Evolutionary conservation across 108 stramenopile species (phyloP).

Genomic region (Nannochloropsis granulata): DNA sequence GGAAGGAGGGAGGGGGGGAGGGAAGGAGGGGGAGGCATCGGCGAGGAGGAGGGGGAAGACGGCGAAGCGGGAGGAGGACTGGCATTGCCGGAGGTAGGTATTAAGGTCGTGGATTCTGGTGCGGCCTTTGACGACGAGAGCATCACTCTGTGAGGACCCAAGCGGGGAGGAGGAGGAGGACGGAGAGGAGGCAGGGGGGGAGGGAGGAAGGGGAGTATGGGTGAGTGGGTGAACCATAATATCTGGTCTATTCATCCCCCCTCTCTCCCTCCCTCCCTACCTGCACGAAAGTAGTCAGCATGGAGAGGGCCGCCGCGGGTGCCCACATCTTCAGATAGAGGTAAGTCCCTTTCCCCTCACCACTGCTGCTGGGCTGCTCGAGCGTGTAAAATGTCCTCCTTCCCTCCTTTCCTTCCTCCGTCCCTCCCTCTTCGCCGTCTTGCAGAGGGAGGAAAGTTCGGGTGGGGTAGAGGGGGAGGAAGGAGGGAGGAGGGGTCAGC

Average conservation of each 20-base stretch:
- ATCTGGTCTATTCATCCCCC: not conserved
- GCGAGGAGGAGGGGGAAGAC: not conserved
- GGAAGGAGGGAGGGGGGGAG: not conserved
- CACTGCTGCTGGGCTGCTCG: not conserved
- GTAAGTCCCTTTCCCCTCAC: not conserved
- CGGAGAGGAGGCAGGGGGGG: not conserved
- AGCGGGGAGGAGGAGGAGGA: not conserved
- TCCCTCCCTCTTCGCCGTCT: not conserved
- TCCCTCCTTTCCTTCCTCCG: not conserved
- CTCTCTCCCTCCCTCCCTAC: not conserved
- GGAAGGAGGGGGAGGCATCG: not conserved
- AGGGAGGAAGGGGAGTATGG: not conserved
- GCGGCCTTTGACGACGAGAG: not conserved
- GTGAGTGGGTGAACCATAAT: too few species aligned
- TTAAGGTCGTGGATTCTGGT: not conserved
- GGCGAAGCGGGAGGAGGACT: not conserved
- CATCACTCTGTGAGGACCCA: not conserved
- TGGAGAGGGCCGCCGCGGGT: not conserved
- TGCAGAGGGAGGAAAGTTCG: not conserved
- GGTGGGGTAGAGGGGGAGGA: not conserved
- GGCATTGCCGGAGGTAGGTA: not conserved
- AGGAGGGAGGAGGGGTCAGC: not conserved
- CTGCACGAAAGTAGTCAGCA: not conserved
- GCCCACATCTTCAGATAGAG: not conserved
- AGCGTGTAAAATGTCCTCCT: not conserved